A percentile compares a stretch with the other conserved stretches of the same genome.
These are phyloP conservation scores for Aechmea fasciata DNA, from an alignment of 176 grass and related monocot genomes.

Conservation along the genomic window DNA sequence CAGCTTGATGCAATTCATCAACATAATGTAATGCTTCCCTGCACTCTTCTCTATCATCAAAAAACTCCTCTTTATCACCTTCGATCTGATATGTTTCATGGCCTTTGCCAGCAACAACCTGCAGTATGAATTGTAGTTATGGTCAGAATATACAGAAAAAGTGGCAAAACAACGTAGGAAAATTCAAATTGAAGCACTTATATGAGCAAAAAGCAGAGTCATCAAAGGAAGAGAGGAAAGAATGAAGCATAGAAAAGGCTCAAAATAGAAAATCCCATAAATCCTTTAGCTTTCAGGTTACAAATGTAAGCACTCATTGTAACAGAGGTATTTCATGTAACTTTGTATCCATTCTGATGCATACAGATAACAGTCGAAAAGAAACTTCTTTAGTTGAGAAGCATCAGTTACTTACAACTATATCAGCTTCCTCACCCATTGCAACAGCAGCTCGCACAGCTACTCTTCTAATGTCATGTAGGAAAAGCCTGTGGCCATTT, in stretches of 20 bases:
- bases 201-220: too few relatives aligned
- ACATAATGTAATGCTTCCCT: constrained; percentile 90
- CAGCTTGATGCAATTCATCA: constrained; percentile 77
- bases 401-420: constrained; percentile 52
- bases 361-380: too few relatives aligned
- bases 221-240: too few relatives aligned
- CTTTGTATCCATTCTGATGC: too few relatives aligned
- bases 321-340: too few relatives aligned
- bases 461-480: constrained; percentile 87
- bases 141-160: not conserved
- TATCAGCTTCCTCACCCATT: constrained; percentile 94
- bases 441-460: constrained; percentile 85
- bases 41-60: constrained; percentile 97
- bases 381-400: not conserved
- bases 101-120: constrained; percentile 96
- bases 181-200: too few relatives aligned
- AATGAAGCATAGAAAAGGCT: too few relatives aligned
- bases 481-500: constrained; percentile 90
- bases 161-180: not conserved
- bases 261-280: too few relatives aligned
- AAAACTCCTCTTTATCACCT: constrained; percentile 79
- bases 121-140: constrained; percentile 11
- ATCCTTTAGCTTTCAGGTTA: too few relatives aligned
- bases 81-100: constrained; percentile 76
- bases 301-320: too few relatives aligned